Conservation (phyloP, 2,329 filamentous ascomycete genomes). For the Aspergillus melleus region DNA sequence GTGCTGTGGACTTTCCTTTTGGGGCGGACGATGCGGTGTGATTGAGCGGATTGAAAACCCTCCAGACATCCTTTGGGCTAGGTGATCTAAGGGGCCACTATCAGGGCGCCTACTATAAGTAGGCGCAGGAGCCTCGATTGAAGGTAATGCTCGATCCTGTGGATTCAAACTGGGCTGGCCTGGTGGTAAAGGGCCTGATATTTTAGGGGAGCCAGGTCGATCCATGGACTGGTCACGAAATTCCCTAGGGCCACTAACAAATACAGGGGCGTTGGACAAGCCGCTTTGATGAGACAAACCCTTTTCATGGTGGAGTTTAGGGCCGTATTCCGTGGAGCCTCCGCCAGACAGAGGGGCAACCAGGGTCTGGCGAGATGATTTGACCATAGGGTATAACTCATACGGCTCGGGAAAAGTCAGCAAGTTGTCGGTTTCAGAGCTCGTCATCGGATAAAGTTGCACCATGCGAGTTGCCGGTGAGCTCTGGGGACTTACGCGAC, state of each 20-base stretch:
- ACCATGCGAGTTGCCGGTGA: neutral
- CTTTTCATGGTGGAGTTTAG: slow-evolving; percentile 19
- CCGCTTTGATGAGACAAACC: slow-evolving; percentile 16
- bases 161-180: slow-evolving; percentile 18
- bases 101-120: slow-evolving; percentile 25
- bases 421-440: slow-evolving; percentile 4
- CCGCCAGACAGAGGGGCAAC: slow-evolving; percentile 23
- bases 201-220: slow-evolving; percentile 18
- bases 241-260: slow-evolving; percentile 32
- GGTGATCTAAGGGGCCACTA: slow-evolving; percentile 25
- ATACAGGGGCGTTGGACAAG: slow-evolving; percentile 29
- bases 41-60: slow-evolving; percentile 28
- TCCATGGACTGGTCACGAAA: slow-evolving; percentile 16
- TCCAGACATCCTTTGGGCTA: slow-evolving; percentile 31
- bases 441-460: neutral
- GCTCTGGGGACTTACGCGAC: slow-evolving; percentile 20
- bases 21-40: slow-evolving; percentile 26
- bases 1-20: slow-evolving; percentile 25
- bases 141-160: slow-evolving; percentile 36
- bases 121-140: slow-evolving; percentile 34
- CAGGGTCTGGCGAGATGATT: slow-evolving; percentile 21
- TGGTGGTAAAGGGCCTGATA: slow-evolving; percentile 16
- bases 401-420: slow-evolving; percentile 29
- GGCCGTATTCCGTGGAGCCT: slow-evolving; percentile 22
- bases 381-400: slow-evolving; percentile 20